Evolutionary conservation across 441 rosid species (phyloP).

Genomic region (Gossypium laxum): DNA sequence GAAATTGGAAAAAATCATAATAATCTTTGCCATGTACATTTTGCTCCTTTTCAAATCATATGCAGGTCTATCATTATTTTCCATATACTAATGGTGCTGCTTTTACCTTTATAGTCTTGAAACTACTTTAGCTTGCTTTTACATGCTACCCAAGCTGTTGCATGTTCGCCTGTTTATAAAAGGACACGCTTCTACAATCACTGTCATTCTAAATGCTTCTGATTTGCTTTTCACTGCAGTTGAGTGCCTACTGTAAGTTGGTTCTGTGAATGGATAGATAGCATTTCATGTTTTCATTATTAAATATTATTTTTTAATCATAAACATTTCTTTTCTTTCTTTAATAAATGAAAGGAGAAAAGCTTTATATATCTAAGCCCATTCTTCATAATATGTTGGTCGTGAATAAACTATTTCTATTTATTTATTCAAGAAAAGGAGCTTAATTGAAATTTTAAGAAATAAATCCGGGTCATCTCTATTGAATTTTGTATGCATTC

Average conservation of each 20-base stretch:
- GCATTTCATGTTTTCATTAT: not conserved
- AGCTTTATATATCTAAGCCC: not conserved
- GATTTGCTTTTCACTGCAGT: not conserved
- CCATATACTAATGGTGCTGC: not conserved
- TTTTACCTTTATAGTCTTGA: not conserved
- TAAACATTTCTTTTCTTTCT: not conserved
- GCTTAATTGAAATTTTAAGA: not conserved
- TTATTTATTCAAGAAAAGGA: not conserved
- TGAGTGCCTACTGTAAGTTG: not conserved
- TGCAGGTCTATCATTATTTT: not conserved
- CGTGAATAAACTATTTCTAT: not conserved
- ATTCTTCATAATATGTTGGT: not conserved
- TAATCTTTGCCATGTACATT: not conserved
- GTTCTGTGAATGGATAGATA: not conserved
- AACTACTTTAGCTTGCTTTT: not conserved
- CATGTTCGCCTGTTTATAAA: not conserved
- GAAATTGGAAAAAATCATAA: not conserved
- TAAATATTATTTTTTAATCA: too few species aligned
- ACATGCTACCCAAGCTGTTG: not conserved
- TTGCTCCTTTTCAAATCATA: not conserved
- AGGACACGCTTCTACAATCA: not conserved
- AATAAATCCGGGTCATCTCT: not conserved
- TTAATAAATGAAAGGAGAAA: not conserved
- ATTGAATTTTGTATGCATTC: not conserved
- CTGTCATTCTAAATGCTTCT: not conserved